Evolutionary conservation across 805 yeast species (phyloP), one percentile per base, ranked within the genome.

Genomic region (Candida parachauliodes): DNA sequence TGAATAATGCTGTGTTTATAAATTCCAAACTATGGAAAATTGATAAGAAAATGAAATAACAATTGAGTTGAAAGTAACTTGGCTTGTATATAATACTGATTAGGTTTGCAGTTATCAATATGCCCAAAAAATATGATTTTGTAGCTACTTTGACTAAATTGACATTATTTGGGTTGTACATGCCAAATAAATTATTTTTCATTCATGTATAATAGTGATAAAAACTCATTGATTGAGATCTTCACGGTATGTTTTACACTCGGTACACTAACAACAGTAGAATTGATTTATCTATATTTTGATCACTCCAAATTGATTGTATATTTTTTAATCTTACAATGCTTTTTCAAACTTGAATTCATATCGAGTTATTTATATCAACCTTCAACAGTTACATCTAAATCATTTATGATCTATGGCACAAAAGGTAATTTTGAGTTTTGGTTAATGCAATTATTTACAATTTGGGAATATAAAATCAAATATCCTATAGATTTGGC

Each of bases 11-110:
- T 0, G 98, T 93, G 27, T 79, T 74, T 50, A 74, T 77, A 55
- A 81, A 93, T 61, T 93, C 98, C 15, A 86, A 55, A 48, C 85
- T 75, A 56, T 93, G 98, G 61, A 91, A 93, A 0, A 71, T 19
- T 2, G 82, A 57, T 8, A 85, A 54, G 1, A 74, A 55, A 8
- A 70, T 55, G 8, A 83, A 41, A 54, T 84, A 88, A 0, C 77
- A 19, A 22, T 36, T 37, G 8, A 48, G 9, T 14, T 6, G 8
- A 21, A 12, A 16, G 11, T 23, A 23, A 2, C 24, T 6, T 18
- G 30, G 15, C 14, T 15, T 9, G 15, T 16, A 7, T n/a, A 37
- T 11, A 16, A 28, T 4, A 4, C 18, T 8, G 2, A 39, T 34
- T 7, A 27, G 3, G 38, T 52, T 54, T 21, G 47, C 26, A 32